Percentiles rank a stretch among this genome's conserved stretches.
phyloP scores from a whole-genome alignment of 768 basidiomycete species.

The Rubroboletus pulcherrimus region DNA sequence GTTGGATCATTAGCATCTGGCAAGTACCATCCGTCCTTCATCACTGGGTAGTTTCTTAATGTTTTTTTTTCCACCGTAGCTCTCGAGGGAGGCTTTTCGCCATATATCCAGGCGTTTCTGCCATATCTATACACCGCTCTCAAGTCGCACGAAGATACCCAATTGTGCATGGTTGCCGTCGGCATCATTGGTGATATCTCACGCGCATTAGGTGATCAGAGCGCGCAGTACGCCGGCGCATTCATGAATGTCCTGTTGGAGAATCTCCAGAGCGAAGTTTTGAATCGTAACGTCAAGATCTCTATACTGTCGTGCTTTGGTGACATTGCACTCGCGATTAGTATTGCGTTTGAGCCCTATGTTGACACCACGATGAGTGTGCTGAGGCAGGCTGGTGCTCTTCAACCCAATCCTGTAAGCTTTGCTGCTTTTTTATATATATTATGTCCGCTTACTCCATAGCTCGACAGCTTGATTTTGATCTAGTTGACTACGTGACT shows the following conservation, averaged over 20 bases:
- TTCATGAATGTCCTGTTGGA: slow-evolving; percentile 94
- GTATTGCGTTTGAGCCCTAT: slow-evolving; percentile 81
- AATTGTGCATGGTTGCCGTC: slow-evolving; percentile 92
- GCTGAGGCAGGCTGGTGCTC: slow-evolving; percentile 82
- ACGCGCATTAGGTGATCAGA: slow-evolving; percentile 86
- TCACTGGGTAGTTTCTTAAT: neutral
- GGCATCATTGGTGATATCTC: slow-evolving; percentile 95
- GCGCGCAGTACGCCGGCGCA: slow-evolving; percentile 73
- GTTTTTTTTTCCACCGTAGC: slow-evolving; percentile 38
- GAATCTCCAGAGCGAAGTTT: slow-evolving; percentile 84
- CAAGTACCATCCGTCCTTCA: slow-evolving; percentile 24
- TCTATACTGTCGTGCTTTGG: slow-evolving; percentile 95
- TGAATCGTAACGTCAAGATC: slow-evolving; percentile 95
- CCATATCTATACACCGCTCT: slow-evolving; percentile 87
- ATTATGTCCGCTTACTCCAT: neutral
- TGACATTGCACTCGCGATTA: slow-evolving; percentile 92
- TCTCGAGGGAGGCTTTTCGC: slow-evolving; percentile 72
- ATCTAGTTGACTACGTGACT: slow-evolving; percentile 88
- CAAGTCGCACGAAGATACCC: slow-evolving; percentile 90
- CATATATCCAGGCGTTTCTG: slow-evolving; percentile 82
- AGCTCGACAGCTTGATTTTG: slow-evolving; percentile 64
- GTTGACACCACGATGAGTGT: slow-evolving; percentile 89
- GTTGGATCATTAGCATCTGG: slow-evolving; percentile 84
- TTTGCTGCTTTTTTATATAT: neutral
- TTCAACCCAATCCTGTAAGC: slow-evolving; percentile 83